Evolutionary conservation across 106 monocot species (phyloP).

Genomic region (Allium cepa): DNA sequence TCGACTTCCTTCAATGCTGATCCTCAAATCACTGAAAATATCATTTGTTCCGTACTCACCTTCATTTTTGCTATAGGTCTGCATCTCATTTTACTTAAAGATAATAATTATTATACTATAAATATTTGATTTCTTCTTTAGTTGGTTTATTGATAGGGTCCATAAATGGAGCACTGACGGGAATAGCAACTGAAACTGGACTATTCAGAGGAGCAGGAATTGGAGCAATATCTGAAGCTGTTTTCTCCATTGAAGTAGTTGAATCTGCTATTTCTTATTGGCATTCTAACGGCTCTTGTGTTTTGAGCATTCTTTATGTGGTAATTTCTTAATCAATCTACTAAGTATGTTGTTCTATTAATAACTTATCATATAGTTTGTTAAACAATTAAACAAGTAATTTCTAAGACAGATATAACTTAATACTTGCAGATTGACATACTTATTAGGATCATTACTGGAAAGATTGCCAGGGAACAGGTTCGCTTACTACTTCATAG

Average conservation of each 20-base stretch:
- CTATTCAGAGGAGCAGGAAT: slow-evolving; percentile 35
- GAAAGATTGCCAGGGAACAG: slow-evolving; percentile 23
- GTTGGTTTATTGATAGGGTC: slow-evolving; percentile 30
- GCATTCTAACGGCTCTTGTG: slow-evolving; percentile 28
- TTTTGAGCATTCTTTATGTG: slow-evolving; percentile 28
- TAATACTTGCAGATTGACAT: slow-evolving; percentile 44
- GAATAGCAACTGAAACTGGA: slow-evolving; percentile 30
- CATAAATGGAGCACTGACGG: slow-evolving; percentile 29
- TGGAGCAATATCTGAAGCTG: slow-evolving; percentile 44
- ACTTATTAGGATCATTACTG: slow-evolving; percentile 48
- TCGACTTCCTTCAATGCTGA: no score
- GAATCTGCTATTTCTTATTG: slow-evolving; percentile 32
- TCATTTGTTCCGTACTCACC: slow-evolving; percentile 30
- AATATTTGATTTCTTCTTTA: slow-evolving; percentile 2
- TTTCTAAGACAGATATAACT: neutral
- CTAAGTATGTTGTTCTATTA: no score
- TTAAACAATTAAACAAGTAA: no score
- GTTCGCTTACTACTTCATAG: slow-evolving; percentile 69
- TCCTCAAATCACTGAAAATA: slow-evolving; percentile 12
- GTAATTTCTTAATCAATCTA: slow-evolving; percentile 2
- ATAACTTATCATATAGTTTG: no score
- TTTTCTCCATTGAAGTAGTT: slow-evolving; percentile 42
- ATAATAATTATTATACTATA: neutral
- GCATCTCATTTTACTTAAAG: neutral
- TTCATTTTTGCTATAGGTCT: slow-evolving; percentile 45